A percentile compares a stretch with the other conserved stretches of the same genome.
These are phyloP conservation scores for Schizophyllum commune DNA, from an alignment of 1,284 basidiomycete species.

Conservation along the genomic window DNA sequence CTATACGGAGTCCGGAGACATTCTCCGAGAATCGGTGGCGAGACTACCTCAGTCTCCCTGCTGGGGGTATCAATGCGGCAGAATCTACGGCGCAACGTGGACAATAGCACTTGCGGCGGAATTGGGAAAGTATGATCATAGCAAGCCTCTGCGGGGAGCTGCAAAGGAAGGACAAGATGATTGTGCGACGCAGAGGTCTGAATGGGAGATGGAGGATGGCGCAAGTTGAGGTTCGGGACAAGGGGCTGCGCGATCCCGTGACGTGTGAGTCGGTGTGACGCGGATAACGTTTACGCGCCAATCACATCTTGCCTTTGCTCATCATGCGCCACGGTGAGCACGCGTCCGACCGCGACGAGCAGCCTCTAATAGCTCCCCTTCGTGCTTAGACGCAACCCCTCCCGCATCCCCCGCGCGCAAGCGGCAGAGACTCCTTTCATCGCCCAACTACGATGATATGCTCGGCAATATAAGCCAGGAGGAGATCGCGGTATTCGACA, in stretches of 20 bases:
- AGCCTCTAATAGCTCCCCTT: neutral
- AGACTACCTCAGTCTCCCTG: too few relatives aligned
- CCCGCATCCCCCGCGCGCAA: constrained; percentile 38
- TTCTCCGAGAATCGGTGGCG: too few relatives aligned
- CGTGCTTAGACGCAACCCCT: constrained; percentile 16
- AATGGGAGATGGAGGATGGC: neutral
- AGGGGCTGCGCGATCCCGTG: neutral
- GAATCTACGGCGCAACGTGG: too few relatives aligned
- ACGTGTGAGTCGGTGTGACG: neutral
- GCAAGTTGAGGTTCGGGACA: neutral
- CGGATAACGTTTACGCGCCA: neutral
- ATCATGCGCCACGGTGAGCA: neutral
- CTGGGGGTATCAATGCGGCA: too few relatives aligned
- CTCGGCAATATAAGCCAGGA: constrained; percentile 45
- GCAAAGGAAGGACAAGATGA: neutral
- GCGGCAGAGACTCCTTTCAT: constrained; percentile 50
- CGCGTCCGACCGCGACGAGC: neutral
- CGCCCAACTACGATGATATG: constrained; percentile 60
- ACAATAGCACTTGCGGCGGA: too few relatives aligned
- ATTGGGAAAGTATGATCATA: too few relatives aligned
- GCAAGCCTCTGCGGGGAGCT: too few relatives aligned
- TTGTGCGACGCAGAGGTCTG: neutral
- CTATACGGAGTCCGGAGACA: too few relatives aligned
- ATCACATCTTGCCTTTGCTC: neutral
- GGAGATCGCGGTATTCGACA: constrained; percentile 49